Evolutionary conservation across 2,329 filamentous ascomycete genomes (phyloP).

Genomic region (Cladophialophora carrionii): DNA sequence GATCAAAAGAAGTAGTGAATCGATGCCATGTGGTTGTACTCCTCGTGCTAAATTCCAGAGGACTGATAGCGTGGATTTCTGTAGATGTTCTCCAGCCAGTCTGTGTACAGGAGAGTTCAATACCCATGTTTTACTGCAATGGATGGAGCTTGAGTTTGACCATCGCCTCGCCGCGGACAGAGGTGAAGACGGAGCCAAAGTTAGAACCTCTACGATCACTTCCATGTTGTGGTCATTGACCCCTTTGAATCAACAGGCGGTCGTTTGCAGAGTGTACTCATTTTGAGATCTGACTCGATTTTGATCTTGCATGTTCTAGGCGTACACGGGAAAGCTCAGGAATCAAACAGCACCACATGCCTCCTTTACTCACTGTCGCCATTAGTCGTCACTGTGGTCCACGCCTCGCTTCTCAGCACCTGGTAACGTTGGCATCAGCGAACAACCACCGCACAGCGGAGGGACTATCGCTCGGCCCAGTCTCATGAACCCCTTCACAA

Average conservation of each 20-base stretch:
- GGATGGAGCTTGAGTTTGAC: background rate
- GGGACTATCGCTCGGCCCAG: background rate
- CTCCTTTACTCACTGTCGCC: conserved; percentile 6
- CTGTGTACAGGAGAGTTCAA: background rate
- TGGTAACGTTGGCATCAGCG: background rate
- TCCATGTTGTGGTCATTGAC: background rate
- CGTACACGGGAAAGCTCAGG: conserved; percentile 25
- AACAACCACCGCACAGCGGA: background rate
- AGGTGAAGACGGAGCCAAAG: background rate
- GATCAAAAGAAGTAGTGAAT: background rate
- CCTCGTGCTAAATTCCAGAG: background rate
- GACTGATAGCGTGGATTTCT: too few species aligned
- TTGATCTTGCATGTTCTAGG: conserved; percentile 30
- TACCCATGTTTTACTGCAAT: background rate
- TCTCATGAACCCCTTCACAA: background rate
- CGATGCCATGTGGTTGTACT: too few species aligned
- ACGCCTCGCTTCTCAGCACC: background rate
- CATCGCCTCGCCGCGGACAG: background rate
- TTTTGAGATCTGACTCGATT: conserved; percentile 13
- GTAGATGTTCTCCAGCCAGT: background rate
- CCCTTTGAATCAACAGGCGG: background rate
- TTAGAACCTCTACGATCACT: background rate
- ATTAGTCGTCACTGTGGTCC: conserved; percentile 12
- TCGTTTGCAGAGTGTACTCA: conserved; percentile 4
- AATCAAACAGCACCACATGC: conserved; percentile 12